Conservation (phyloP, 495 filamentous ascomycete species). For the Gamarada debralockiae region DNA sequence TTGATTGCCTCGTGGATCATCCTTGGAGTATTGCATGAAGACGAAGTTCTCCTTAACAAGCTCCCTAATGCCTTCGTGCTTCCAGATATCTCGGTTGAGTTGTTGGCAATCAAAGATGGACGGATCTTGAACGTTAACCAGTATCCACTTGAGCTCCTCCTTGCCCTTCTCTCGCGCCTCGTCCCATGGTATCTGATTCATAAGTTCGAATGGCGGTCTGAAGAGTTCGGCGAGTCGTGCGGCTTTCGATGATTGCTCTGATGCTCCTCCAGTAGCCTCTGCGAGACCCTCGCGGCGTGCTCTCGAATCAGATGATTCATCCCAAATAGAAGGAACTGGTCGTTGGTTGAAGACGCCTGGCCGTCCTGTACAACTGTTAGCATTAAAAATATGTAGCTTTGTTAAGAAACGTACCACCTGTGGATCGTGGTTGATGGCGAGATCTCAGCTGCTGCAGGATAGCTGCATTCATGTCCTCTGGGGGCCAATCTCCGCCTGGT, state of each 20-base stretch:
- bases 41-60: conserved; percentile 89
- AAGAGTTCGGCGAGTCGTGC: conserved; percentile 83
- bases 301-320: conserved; percentile 39
- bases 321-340: conserved; percentile 69
- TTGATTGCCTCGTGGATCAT: conserved; percentile 66
- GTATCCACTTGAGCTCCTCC: conserved; percentile 83
- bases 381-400: background rate
- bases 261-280: conserved; percentile 68
- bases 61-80: conserved; percentile 68
- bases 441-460: conserved; percentile 63
- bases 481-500: conserved; percentile 55
- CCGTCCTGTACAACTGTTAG: conserved; percentile 17
- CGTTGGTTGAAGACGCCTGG: conserved; percentile 85
- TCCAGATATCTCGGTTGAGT: conserved; percentile 95
- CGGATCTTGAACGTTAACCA: conserved; percentile 92
- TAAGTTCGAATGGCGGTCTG: conserved; percentile 85
- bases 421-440: conserved; percentile 36
- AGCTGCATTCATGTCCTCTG: conserved; percentile 57
- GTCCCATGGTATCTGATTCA: conserved; percentile 71
- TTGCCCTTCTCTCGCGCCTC: conserved; percentile 78
- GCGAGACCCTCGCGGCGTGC: conserved; percentile 50
- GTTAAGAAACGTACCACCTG: conserved; percentile 23
- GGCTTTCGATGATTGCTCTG: conserved; percentile 64
- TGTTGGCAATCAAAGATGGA: conserved; percentile 89
- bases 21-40: conserved; percentile 88